These are phyloP conservation scores for Anthracocystis setariae DNA, from an alignment of 1,284 basidiomycete genomes.

Conservation along the genomic window DNA sequence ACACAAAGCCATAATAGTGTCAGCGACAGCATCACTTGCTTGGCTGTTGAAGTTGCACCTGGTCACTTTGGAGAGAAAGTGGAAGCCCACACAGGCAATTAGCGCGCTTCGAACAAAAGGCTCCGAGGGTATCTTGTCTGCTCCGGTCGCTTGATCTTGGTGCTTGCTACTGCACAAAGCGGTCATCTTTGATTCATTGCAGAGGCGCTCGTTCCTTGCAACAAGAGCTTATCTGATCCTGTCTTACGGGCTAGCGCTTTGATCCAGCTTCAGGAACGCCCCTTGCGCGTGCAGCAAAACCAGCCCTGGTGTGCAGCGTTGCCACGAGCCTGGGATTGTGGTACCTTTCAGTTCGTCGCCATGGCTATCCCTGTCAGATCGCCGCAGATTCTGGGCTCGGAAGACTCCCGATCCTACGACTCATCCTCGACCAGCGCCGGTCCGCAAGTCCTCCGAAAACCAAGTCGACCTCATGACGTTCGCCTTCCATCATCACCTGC, in stretches of 20 bases:
- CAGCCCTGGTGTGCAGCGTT: no score
- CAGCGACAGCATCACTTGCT: no score
- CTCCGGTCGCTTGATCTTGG: not conserved
- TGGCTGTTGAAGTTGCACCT: no score
- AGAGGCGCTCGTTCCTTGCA: no score
- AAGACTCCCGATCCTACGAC: conserved; percentile 19
- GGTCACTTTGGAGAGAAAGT: not conserved
- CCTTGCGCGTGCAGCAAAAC: not conserved
- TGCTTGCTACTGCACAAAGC: not conserved
- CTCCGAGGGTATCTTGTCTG: conserved; percentile 9
- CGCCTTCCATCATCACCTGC: not conserved
- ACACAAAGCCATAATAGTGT: no score
- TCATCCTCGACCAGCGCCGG: conserved; percentile 8
- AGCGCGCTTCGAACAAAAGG: conserved; percentile 9
- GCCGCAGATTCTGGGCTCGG: conserved; percentile 18
- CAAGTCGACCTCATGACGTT: not conserved
- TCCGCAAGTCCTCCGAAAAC: conserved; percentile 1
- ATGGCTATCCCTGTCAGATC: conserved; percentile 13
- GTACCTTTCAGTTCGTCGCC: not conserved
- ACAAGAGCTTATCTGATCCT: no score
- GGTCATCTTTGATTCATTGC: no score
- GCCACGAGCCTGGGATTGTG: no score
- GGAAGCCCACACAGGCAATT: not conserved
- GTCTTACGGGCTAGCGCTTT: no score
- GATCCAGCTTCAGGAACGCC: not conserved